Base-by-base conservation (phyloP, 495 filamentous ascomycete species). In the Corynascus novoguineensis region DNA sequence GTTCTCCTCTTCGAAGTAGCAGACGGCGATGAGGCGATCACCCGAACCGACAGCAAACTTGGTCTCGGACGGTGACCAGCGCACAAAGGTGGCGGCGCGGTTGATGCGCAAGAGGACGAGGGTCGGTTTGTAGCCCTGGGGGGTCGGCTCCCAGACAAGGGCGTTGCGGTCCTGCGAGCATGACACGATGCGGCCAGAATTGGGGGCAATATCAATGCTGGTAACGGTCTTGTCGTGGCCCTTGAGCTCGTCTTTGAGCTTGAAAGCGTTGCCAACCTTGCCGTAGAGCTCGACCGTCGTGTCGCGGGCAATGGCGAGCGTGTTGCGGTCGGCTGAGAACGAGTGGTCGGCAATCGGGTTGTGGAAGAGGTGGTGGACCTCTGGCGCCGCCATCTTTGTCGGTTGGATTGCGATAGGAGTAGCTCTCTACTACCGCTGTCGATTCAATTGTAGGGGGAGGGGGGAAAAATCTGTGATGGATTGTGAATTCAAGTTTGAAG, bases 141-240 rank as follows among this genome's bases (percentile, higher is more conserved):
- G 81, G 27, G 90, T 92, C 41, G 88, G 88, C 64, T 98, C 93
- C 93, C 93, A 98, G 51, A 98, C 93, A 59, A 96, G 86, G 53
- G 93, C 95, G 71, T 98, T 98, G 58, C 93, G 90, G 70, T 98
- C 92, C 75, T 98, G 95, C 3, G 92, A 96, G 72, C 95, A 98
- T 24, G 95, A 95, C 14, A 98, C 93, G 65, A 98, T 98, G 57
- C 88, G 87, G 19, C 95, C 92, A 57, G 81, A 89, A 48, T 82
- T 82, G 7, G 92, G 88, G 9, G 93, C 92, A 74, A 98, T 96
- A 68, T 98, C 93, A 17, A 98, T 90, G 61, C 92, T 84, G 1
- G 93, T 98, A 32, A 98, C 90, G 1, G 84, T 90, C 76, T 98
- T 97, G 70, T 98, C 95, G 65, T 98, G 95, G 45, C 90, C 93